Conservation (phyloP, 345 rosid genomes). For the Linum lewisii region DNA sequence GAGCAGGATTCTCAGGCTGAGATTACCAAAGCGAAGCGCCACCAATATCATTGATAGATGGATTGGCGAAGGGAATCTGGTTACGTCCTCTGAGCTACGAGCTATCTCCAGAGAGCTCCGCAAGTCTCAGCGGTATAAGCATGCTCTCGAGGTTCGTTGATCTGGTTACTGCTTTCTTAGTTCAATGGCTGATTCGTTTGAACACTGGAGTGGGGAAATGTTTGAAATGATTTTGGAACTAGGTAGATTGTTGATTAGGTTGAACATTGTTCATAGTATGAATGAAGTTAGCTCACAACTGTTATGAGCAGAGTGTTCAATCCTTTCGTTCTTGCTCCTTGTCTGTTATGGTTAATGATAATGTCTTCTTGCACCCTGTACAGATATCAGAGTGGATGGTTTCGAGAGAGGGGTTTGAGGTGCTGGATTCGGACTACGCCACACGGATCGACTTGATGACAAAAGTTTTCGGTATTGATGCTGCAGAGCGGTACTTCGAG, state of each 20-base stretch:
- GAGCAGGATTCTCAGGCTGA: conserved; percentile 62
- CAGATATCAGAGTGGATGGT: conserved; percentile 91
- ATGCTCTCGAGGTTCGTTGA: conserved; percentile 74
- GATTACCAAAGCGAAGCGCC: conserved; percentile 79
- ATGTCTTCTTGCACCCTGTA: too few relatives aligned
- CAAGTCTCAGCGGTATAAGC: conserved; percentile 71
- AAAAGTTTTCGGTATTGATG: conserved; percentile 79
- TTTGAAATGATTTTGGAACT: background rate
- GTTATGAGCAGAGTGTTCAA: too few relatives aligned
- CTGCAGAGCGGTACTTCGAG: conserved; percentile 86
- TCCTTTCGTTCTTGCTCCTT: too few relatives aligned
- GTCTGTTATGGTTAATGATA: too few relatives aligned
- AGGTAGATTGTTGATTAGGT: background rate
- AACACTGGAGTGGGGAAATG: background rate
- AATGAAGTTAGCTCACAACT: too few relatives aligned
- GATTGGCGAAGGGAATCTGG: conserved; percentile 63
- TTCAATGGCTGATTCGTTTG: conserved; percentile 16
- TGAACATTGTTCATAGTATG: too few relatives aligned
- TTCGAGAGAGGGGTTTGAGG: conserved; percentile 37
- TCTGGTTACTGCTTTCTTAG: background rate
- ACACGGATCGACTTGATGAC: conserved; percentile 66
- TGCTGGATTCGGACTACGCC: conserved; percentile 64
- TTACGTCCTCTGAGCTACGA: conserved; percentile 53
- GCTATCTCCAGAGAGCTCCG: conserved; percentile 66
- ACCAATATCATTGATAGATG: conserved; percentile 64